A percentile compares a stretch with the other conserved stretches of the same genome.
Evolutionary conservation across 768 basidiomycete genomes (phyloP).

Genomic region (Tylopilus felleus): DNA sequence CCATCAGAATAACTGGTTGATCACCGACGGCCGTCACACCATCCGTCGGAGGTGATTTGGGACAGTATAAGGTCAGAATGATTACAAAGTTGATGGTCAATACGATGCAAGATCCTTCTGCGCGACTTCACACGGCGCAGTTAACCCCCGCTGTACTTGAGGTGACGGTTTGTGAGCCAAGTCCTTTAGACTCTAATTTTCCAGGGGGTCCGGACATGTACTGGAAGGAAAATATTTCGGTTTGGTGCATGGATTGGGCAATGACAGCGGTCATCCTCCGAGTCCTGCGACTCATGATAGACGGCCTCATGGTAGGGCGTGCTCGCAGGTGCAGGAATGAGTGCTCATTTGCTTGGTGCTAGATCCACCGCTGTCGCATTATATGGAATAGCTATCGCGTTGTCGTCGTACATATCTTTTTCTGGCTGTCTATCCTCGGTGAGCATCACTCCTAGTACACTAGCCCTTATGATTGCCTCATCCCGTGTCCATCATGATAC

Average conservation of each 20-base stretch:
- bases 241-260: conserved; percentile 32
- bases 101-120: no score
- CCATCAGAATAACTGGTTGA: no score
- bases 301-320: conserved; percentile 25
- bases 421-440: conserved; percentile 25
- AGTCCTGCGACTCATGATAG: conserved; percentile 35
- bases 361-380: conserved; percentile 40
- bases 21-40: no score
- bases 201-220: background rate
- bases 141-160: no score
- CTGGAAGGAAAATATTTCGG: conserved; percentile 14
- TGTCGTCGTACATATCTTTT: conserved; percentile 12
- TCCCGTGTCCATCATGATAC: background rate
- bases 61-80: no score
- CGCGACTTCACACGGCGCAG: no score
- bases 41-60: no score
- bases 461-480: background rate
- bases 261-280: conserved; percentile 25
- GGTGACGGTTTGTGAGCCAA: no score
- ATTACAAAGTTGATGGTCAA: no score
- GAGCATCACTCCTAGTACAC: background rate
- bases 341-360: conserved; percentile 9
- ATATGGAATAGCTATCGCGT: conserved; percentile 28
- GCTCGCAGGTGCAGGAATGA: background rate
- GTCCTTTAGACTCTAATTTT: background rate